Base-by-base conservation (phyloP, 768 basidiomycete genomes). In the Phallus indusiatus region DNA sequence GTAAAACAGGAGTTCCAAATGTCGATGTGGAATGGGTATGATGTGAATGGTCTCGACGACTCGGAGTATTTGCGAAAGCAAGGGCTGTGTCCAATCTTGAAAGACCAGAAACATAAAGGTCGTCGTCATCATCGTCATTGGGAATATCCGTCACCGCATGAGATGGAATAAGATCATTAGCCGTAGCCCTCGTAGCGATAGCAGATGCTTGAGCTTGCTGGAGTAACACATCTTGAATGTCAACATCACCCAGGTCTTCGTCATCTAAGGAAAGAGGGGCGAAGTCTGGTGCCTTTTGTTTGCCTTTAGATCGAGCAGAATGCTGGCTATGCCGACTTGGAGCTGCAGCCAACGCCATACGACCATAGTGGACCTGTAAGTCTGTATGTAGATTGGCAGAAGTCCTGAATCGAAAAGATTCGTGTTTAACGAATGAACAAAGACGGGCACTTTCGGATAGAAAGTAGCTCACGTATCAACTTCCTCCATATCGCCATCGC, bases 401-500 rank as follows among this genome's bases (percentile, higher is more conserved):
- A 10, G 55, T 16, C 55, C 60, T 51, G 78, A 75, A 58, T 77
- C 78, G 56, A 11, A 49, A 60, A 63, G 42, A 59, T 35, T 54
- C 20, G 55, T 46, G 65, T 48, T 37, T 18, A 54, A 49, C 46
- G 59, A 28, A 47, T 47, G 51, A 60, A n/a, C n/a, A n/a, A 47
- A 22, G 20, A 46, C 21, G 16, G 37, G 47, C 54, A 20, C 1
- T 34, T 37, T 8, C 16, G 7, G 7, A 33, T 24, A 24, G 33
- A 55, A 22, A 46, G 10, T 28, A 24, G 63, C 84, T 59, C 72
- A 88, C 90, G 89, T 83, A 55, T 69, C 64, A 21, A 90, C 82
- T 68, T 91, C 86, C 67, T 93, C 92, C 89, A 90, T 94, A 60
- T 86, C 90, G 64, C 71, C 75, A 56, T 82, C 81, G 63, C 74